phyloP scores from a whole-genome alignment of 1,139 yeast genomes.

The Suhomyces taliae region DNA sequence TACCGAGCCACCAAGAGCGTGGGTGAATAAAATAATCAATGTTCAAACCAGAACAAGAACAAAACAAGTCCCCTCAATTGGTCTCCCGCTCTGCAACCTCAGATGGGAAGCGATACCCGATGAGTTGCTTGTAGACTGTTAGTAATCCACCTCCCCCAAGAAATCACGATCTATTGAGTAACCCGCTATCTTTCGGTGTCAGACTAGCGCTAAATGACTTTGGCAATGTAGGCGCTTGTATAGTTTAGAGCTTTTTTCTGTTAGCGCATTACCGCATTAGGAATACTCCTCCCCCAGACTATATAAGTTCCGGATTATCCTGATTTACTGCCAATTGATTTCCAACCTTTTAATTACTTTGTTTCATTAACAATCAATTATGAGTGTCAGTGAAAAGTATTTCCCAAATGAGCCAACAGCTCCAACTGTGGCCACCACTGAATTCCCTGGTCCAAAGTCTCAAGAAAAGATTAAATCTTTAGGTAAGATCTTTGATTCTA shows the following conservation, averaged over 20 bases:
- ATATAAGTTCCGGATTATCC: neutral
- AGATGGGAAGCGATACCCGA: too few species aligned
- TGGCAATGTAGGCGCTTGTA: too few species aligned
- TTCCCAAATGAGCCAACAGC: slow-evolving; percentile 67
- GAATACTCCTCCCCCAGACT: neutral
- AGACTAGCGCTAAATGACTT: too few species aligned
- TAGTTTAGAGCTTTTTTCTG: neutral
- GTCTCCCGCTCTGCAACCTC: too few species aligned
- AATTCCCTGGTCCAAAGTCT: slow-evolving; percentile 67
- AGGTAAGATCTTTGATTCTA: slow-evolving; percentile 57
- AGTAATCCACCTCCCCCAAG: too few species aligned
- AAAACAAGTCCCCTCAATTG: too few species aligned
- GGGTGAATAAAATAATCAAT: too few species aligned
- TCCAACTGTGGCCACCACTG: slow-evolving; percentile 52
- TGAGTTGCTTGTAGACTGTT: too few species aligned
- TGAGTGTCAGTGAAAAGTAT: slow-evolving; percentile 52
- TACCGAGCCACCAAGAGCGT: too few species aligned
- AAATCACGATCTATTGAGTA: too few species aligned
- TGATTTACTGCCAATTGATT: neutral
- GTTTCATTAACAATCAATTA: slow-evolving; percentile 8
- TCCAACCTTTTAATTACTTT: neutral
- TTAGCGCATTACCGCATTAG: slow-evolving; percentile 11
- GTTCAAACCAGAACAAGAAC: too few species aligned
- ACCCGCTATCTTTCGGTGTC: too few species aligned
- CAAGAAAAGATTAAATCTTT: slow-evolving; percentile 47